Percentiles rank a stretch among this genome's conserved stretches.
phyloP scores from a whole-genome alignment of 306 rosid genomes.

The Cotoneaster glaucophyllus region DNA sequence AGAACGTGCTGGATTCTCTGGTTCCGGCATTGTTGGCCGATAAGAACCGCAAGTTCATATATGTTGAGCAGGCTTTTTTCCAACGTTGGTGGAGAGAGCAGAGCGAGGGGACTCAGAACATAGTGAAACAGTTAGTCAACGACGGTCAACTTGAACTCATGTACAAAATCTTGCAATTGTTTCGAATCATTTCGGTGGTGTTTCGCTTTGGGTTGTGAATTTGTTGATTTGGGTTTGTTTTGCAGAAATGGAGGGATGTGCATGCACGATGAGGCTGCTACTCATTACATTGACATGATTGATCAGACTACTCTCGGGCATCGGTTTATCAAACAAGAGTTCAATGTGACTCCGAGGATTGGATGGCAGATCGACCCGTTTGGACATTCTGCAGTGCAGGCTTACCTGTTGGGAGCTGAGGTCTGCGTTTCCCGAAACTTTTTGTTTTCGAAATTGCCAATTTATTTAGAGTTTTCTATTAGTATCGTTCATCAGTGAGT shows the following conservation, averaged over 20 bases:
- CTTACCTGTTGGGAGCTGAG: constrained; percentile 72
- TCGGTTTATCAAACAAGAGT: constrained; percentile 50
- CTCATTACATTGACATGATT: constrained; percentile 85
- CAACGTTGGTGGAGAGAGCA: constrained; percentile 88
- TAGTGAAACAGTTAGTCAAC: constrained; percentile 54
- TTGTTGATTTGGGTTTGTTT: neutral
- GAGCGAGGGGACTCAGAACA: constrained; percentile 33
- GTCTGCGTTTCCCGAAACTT: constrained; percentile 19
- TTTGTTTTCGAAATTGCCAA: neutral
- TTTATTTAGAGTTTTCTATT: neutral
- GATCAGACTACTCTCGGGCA: constrained; percentile 97
- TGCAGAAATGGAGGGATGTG: constrained; percentile 88
- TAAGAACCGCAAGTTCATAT: constrained; percentile 74
- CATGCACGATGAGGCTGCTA: constrained; percentile 89
- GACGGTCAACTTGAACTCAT: constrained; percentile 76
- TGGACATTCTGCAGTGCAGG: constrained; percentile 89
- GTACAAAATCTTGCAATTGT: constrained; percentile 25
- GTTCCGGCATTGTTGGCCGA: constrained; percentile 58
- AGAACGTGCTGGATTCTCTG: constrained; percentile 65
- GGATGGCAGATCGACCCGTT: constrained; percentile 95
- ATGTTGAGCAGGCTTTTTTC: constrained; percentile 79
- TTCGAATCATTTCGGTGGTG: no score
- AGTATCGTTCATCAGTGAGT: neutral
- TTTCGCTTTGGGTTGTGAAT: neutral
- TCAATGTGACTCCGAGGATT: constrained; percentile 55